These are phyloP conservation scores for Hymenoscyphus infarciens DNA, from an alignment of 2,329 filamentous ascomycete genomes.

Conservation along the genomic window DNA sequence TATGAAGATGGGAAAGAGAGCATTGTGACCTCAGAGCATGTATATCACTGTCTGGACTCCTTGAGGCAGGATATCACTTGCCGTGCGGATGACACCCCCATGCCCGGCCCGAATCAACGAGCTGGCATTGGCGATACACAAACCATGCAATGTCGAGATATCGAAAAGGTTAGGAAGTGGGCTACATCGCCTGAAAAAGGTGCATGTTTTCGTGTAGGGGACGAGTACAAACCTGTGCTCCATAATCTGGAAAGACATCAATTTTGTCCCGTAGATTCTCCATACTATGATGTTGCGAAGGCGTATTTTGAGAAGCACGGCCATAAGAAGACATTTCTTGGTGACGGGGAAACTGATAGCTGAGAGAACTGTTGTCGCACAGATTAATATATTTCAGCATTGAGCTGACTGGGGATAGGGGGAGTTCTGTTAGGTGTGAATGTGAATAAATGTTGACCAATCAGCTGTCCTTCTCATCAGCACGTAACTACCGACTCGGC, in stretches of 20 bases:
- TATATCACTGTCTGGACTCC: background rate
- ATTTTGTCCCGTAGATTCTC: slow-evolving; percentile 5
- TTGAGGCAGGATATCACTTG: background rate
- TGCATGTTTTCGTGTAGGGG: background rate
- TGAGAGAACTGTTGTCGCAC: background rate
- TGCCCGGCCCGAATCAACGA: background rate
- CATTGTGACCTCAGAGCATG: background rate
- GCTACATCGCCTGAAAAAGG: background rate
- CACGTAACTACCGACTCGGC: too few species aligned
- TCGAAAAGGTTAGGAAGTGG: background rate
- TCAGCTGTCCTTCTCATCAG: too few species aligned
- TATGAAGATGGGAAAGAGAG: background rate
- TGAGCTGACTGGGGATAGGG: background rate
- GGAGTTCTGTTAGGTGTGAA: background rate
- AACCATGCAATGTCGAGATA: background rate
- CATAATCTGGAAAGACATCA: background rate
- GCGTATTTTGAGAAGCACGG: slow-evolving; percentile 6
- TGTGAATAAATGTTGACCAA: too few species aligned
- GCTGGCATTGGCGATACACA: background rate
- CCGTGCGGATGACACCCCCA: background rate
- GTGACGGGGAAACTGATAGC: background rate
- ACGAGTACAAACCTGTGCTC: background rate
- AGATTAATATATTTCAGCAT: background rate
- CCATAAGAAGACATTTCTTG: background rate
- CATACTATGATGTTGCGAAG: slow-evolving; percentile 1